Base-by-base conservation (phyloP, 192 early-diverging fungal species). In the Dissophora ornata region DNA sequence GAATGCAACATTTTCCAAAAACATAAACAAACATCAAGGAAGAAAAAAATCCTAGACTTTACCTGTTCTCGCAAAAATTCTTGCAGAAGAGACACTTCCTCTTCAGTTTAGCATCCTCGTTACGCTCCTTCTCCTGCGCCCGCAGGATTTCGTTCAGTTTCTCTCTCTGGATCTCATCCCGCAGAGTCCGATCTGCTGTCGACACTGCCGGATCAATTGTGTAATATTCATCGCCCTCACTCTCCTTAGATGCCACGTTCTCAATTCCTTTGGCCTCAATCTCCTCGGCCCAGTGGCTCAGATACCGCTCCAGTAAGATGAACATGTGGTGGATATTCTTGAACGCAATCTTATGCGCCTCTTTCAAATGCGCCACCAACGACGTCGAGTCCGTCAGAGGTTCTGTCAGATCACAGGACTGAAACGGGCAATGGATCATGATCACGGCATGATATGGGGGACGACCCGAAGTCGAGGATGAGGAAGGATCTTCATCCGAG, bases 51-150 rank as follows among this genome's bases (percentile, higher is more conserved):
- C 15, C 22, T 30, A 21, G 9, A 22, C 26, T 11, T 46, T 80
- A 85, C 86, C 86, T 84, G 71, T 85, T 88, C 4, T 88, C 86
- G 60, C 90, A 91, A 13, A 89, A 67, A 47, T 90, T 87, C 73
- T 92, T 95, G 86, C 96, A 97, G 81, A 97, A 97, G n/a, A 97
- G 80, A 79, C 96, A 97, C 64, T 96, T 95, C 67, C 89, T 83
- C 38, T 89, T 85, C 41, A 74, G 52, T 28, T 82, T 87, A 1
- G 91, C 87, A 44, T 90, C 90, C 38, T 84, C 73, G 18, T 86
- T 85, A 15, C 91, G 84, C 71, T 95, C 93, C 51, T 74, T 75
- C 33, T 90, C 91, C 71, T 96, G 96, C 3, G 83, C 77, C 38
- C 85, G 80, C 49, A 96, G 78, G 50, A 95, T 88, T 52, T 90